Evolutionary conservation across 2,329 filamentous ascomycete species (phyloP).

Genomic region (Exophiala aquamarina): DNA sequence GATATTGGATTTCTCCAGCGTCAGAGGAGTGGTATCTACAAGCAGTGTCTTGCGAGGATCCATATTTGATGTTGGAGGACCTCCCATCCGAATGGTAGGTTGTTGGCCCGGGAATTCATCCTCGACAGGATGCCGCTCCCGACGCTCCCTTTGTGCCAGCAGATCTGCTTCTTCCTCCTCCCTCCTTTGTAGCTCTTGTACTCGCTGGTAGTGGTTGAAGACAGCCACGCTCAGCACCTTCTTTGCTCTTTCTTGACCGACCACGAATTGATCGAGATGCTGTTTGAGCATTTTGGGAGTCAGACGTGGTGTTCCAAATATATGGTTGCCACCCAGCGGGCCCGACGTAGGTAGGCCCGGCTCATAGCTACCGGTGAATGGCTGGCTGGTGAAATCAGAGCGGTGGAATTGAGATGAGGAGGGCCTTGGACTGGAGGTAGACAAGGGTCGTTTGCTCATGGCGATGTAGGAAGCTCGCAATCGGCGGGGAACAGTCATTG

Average conservation of each 20-base stretch:
- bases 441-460: constrained; percentile 18
- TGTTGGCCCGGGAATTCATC: constrained; percentile 66
- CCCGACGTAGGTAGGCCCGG: constrained; percentile 61
- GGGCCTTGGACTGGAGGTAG: constrained; percentile 9
- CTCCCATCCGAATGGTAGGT: constrained; percentile 44
- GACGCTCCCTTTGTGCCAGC: constrained; percentile 68
- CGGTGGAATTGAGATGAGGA: constrained; percentile 56
- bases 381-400: constrained; percentile 63
- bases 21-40: constrained; percentile 61
- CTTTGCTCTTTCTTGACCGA: constrained; percentile 89
- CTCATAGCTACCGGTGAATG: constrained; percentile 64
- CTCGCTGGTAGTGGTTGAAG: constrained; percentile 93
- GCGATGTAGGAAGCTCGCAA: constrained; percentile 21
- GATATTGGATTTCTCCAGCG: constrained; percentile 94
- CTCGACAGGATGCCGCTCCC: constrained; percentile 76
- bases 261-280: constrained; percentile 91
- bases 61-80: constrained; percentile 29
- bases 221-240: constrained; percentile 90
- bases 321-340: constrained; percentile 60
- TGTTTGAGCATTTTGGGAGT: constrained; percentile 73
- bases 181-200: constrained; percentile 72
- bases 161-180: constrained; percentile 77
- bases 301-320: constrained; percentile 57
- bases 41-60: constrained; percentile 39
- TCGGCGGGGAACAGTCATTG: constrained; percentile 9